Base-by-base conservation (phyloP, 345 rosid species). In the Microcos paniculata region DNA sequence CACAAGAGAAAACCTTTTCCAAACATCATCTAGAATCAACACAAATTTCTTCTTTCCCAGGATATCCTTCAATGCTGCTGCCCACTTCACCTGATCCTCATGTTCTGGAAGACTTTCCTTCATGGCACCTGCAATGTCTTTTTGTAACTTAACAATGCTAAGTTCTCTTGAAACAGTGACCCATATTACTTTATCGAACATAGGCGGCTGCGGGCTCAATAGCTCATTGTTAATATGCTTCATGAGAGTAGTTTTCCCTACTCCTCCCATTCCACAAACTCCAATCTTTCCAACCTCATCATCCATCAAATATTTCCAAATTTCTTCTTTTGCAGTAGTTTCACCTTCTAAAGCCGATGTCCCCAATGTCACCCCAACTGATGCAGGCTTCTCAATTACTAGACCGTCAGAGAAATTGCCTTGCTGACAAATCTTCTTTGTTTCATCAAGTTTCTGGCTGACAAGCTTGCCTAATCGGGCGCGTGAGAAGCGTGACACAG, bases 11-110 rank as follows among this genome's bases (percentile, higher is more conserved):
- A 62, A 63, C 1, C n/a, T 1, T 0, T 55, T 1, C 84, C 79
- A 78, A 14, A 79, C 61, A 35, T 82, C 82, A 76, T 82, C 85
- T 12, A 82, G 30, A 59, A 82, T 75, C 4, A 82, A 16, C 0
- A 67, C 61, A 59, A 4, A 62, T 8, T 52, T 78, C 21, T n/a
- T 14, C 2, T 23, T 42, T 15, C 2, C 35, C 40, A 72, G 16
- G 7, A 46, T 13, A 6, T 21, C 2, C 3, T 5, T 51, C 33
- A 79, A 23, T 24, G 5, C 13, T 0, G 68, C 76, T 13, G 85
- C 75, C 18, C 80, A 42, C 6, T 4, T 24, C 13, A 6, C 45
- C 43, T 18, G 30, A 26, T 64, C 71, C 0, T 12, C n/a, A 0
- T 19, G 6, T 1, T 62, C 59, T 0, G 72, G 63, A 18, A 77